Evolutionary conservation across 1,284 basidiomycete genomes (phyloP), one percentile per base, ranked within the genome.

Genomic region (Ganoderma meredithae): DNA sequence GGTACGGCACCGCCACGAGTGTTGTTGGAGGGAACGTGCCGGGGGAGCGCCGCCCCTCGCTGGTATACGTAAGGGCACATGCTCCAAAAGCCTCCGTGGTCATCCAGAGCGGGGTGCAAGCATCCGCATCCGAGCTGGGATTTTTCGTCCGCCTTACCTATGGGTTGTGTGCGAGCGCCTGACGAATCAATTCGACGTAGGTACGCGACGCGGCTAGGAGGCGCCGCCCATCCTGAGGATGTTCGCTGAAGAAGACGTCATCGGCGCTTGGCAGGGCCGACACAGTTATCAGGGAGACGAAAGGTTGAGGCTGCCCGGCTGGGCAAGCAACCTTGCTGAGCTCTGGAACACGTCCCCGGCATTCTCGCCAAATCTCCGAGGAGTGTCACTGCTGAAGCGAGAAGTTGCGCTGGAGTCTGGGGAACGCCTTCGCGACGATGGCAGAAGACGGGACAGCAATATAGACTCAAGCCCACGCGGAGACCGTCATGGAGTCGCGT

Each of bases 1-100:
- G 17, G 58, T 40, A 40, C 25, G 31, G 65, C 70, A 71, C 68
- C 62, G 70, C 70, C 70, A 71, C 70, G 66, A 55, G 43, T 47
- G 66, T 67, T 69, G 58, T 71, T 64, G 62, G 62, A 65, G 56
- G 65, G 65, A 58, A 63, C 63, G 13, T 65, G 15, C 60, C 61
- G 62, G 63, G 17, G 12, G 65, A 12, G 43, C 19, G 39, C 25
- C 47, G 22, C 22, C 47, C 40, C 12, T 49, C 60, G 52, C 65
- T 62, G 66, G 65, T 69, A 69, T 67, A 49, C 68, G 65, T 69
- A 67, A 67, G 43, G 39, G 15, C 49, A 27, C 62, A 60, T 41
- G 63, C 53, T 64, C 59, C 65, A 66, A 65, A 44, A 41, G 27
- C 31, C 39, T 53, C 70, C 67, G 70, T 55, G 56, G 62, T 25